Conservation (phyloP, 306 rosid species). For the Betula pendula region DNA sequence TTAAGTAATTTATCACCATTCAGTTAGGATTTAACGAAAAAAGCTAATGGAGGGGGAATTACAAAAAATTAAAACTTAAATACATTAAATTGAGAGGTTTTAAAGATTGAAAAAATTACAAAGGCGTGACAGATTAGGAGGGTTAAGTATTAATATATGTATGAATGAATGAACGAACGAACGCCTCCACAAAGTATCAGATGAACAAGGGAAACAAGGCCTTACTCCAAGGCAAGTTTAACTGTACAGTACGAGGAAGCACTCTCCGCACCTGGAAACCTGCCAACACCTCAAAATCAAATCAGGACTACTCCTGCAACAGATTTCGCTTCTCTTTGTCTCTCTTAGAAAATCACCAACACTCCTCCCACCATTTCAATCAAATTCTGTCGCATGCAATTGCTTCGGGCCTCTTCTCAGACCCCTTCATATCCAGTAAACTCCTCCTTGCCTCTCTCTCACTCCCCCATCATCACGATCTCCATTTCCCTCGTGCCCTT, state of each 20-base stretch:
- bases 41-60: too few relatives aligned
- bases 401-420: conserved; percentile 16
- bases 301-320: not conserved
- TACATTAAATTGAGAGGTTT: too few relatives aligned
- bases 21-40: too few relatives aligned
- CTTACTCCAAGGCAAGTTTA: not conserved
- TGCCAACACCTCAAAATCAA: not conserved
- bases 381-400: conserved; percentile 12
- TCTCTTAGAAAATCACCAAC: not conserved
- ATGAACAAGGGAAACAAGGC: too few relatives aligned
- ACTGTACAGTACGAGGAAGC: not conserved
- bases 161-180: too few relatives aligned
- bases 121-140: too few relatives aligned
- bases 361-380: not conserved
- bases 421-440: conserved; percentile 11
- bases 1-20: too few relatives aligned
- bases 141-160: too few relatives aligned
- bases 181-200: too few relatives aligned
- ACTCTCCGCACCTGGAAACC: not conserved
- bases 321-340: not conserved
- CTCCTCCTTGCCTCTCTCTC: conserved; percentile 21
- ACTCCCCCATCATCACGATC: not conserved
- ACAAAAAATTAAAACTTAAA: too few relatives aligned
- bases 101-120: too few relatives aligned
- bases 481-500: conserved; percentile 10